Evolutionary conservation across 805 yeast species (phyloP).

Genomic region (Ogataea angusta): DNA sequence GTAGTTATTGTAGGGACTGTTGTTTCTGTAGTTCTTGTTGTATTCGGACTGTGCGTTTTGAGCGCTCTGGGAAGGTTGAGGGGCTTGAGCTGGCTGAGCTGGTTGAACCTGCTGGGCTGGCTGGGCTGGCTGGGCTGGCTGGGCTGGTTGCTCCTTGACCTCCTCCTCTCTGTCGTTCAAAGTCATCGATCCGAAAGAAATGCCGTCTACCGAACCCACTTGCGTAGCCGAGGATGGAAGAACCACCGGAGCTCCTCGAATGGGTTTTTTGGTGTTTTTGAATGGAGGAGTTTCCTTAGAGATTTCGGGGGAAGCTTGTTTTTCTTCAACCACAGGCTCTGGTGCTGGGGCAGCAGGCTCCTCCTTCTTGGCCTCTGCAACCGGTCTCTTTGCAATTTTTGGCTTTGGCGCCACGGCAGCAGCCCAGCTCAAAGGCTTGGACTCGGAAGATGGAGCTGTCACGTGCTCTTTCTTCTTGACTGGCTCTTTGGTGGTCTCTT

Average conservation of each 20-base stretch:
- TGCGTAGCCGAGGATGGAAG: constrained; percentile 47
- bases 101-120: not conserved
- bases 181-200: constrained; percentile 53
- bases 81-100: not conserved
- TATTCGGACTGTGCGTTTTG: constrained; percentile 1
- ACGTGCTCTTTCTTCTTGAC: constrained; percentile 12
- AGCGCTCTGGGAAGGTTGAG: not conserved
- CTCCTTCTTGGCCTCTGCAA: constrained; percentile 16
- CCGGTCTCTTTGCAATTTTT: constrained; percentile 23
- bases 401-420: constrained; percentile 27
- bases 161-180: constrained; percentile 44
- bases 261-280: constrained; percentile 7
- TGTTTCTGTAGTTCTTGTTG: constrained; percentile 21
- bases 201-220: constrained; percentile 45
- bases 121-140: constrained; percentile 14
- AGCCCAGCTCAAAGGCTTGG: constrained; percentile 24
- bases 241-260: constrained; percentile 36
- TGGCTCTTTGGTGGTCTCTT: constrained; percentile 1
- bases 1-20: constrained; percentile 2
- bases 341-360: constrained; percentile 9
- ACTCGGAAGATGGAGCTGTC: constrained; percentile 18
- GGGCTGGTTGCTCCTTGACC: constrained; percentile 18
- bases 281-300: constrained; percentile 7
- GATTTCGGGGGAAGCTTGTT: constrained; percentile 1
- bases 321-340: not conserved